phyloP scores from a whole-genome alignment of 352 stramenopile species.

The Achlya hypogyna region DNA sequence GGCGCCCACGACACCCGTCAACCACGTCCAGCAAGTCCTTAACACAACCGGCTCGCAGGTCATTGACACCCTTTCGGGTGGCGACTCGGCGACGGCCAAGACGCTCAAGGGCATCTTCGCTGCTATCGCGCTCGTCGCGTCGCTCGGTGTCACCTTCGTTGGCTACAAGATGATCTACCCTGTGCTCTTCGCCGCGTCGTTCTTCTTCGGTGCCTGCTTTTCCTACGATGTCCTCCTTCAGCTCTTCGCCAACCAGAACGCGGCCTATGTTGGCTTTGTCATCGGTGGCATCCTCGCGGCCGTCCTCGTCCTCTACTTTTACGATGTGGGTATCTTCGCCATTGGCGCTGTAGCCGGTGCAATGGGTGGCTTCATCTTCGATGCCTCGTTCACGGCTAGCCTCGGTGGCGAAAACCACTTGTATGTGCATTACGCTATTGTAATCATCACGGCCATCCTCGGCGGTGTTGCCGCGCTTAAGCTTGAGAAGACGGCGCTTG shows the following conservation, averaged over 20 bases:
- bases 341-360: constrained; percentile 34
- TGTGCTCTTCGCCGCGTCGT: constrained; percentile 14
- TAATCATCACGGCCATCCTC: constrained; percentile 33
- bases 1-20: background rate
- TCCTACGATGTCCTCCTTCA: constrained; percentile 28
- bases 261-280: constrained; percentile 51
- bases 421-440: constrained; percentile 36
- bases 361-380: constrained; percentile 37
- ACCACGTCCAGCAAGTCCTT: constrained; percentile 8
- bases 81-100: constrained; percentile 8
- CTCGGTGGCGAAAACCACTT: constrained; percentile 36
- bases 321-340: constrained; percentile 40
- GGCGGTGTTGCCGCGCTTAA: constrained; percentile 41
- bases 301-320: constrained; percentile 31
- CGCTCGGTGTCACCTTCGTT: constrained; percentile 17
- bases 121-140: constrained; percentile 7
- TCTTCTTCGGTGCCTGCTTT: constrained; percentile 19
- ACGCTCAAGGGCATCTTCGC: constrained; percentile 15
- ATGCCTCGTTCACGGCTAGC: constrained; percentile 33
- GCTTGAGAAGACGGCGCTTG: constrained; percentile 43
- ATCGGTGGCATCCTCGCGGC: constrained; percentile 30
- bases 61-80: constrained; percentile 18
- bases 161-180: constrained; percentile 21
- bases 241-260: constrained; percentile 41
- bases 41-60: constrained; percentile 15